Base-by-base conservation (phyloP, 2,329 filamentous ascomycete genomes). In the Sphaerulina vaccinii region DNA sequence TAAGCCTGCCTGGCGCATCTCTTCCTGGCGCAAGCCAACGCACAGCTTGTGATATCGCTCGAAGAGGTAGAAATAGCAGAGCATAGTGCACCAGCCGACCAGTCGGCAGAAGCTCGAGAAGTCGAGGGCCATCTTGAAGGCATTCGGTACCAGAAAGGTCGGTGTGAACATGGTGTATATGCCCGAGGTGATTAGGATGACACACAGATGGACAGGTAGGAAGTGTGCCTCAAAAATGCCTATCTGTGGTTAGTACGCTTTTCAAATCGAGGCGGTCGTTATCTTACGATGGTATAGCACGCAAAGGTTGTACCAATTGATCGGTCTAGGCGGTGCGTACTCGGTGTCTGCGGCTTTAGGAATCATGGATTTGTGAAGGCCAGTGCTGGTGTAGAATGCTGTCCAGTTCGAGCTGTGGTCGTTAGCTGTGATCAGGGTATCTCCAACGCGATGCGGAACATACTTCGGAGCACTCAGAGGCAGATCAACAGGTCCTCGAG, bases 191-290 rank as follows among this genome's bases (percentile, higher is more conserved):
- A 87, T 61, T 21, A 88, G 75, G 22, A 87, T 73, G 39, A 87
- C 80, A 5, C 79, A 81, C 71, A 83, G 82, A 62, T 88, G 85
- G 13, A 83, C 77, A 0, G 85, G 84, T 19, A 88, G 72, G 65
- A 88, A 88, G 66, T 88, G 85, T 0, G 85, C 85, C 67, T 88
- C 85, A 62, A 86, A 88, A n/a, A 88, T 72, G 15, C 86, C 27
- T 32, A 5, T 10, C 10, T 13, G 2, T 11, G 1, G 5, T 32
- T 13, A 32, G 27, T 32, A 32, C 9, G n/a, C 27, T 10, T 13
- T 13, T 32, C 27, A 13, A n/a, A 3, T 32, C 5, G n/a, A 11
- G 27, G 27, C 3, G n/a, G 5, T 13, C n/a, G 3, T 11, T 32
- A 13, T 10, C 27, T 32, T 32, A 32, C 27, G 80, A 64, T 86